These are phyloP conservation scores for Candida silvicultrix DNA, from an alignment of 805 yeast genomes.

Conservation along the genomic window DNA sequence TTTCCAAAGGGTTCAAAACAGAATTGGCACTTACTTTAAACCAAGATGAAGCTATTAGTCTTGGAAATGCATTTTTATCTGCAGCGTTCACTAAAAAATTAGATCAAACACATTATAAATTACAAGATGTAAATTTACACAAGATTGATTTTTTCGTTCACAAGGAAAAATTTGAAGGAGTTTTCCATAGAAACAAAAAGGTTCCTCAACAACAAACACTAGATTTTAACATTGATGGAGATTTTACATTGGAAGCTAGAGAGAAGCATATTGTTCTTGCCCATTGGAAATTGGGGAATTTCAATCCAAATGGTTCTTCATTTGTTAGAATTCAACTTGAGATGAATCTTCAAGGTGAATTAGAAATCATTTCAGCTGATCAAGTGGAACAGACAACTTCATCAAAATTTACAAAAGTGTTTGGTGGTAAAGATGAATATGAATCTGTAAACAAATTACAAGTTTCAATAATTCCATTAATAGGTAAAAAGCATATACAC, in stretches of 20 bases:
- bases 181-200: conserved; percentile 54
- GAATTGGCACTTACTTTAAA: conserved; percentile 84
- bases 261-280: background rate
- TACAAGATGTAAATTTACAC: conserved; percentile 72
- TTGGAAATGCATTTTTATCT: conserved; percentile 92
- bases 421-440: conserved; percentile 37
- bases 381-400: background rate
- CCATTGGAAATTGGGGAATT: background rate
- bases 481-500: background rate
- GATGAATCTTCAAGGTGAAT: background rate
- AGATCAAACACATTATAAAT: conserved; percentile 80
- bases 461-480: background rate
- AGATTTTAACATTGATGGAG: background rate
- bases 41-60: conserved; percentile 95
- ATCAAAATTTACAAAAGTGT: background rate
- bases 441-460: background rate
- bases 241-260: background rate
- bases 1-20: conserved; percentile 52
- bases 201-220: conserved; percentile 61
- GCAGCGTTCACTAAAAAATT: conserved; percentile 84
- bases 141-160: conserved; percentile 72
- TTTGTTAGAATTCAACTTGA: background rate
- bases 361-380: background rate
- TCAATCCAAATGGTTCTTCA: background rate
- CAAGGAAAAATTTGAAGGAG: conserved; percentile 63